phyloP scores from a whole-genome alignment of 306 rosid genomes.

The Alnus glutinosa region DNA sequence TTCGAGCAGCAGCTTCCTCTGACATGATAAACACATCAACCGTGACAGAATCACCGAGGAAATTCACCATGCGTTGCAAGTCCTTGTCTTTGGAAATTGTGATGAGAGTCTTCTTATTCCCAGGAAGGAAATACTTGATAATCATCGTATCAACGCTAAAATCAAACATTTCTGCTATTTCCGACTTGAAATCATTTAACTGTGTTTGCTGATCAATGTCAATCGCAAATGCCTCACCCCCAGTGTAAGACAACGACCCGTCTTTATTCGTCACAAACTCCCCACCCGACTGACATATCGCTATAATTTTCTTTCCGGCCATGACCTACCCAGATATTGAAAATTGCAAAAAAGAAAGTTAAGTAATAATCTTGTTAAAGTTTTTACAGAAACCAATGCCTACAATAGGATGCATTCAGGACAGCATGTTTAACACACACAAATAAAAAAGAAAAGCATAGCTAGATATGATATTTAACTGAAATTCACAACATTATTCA shows the following conservation, averaged over 20 bases:
- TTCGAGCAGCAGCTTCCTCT: constrained; percentile 70
- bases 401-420: constrained; percentile 3
- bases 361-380: neutral
- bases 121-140: constrained; percentile 91
- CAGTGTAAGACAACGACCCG: constrained; percentile 71
- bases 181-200: constrained; percentile 73
- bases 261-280: constrained; percentile 75
- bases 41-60: constrained; percentile 61
- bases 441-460: neutral
- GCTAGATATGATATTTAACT: neutral
- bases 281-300: constrained; percentile 93
- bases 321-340: constrained; percentile 44
- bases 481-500: neutral
- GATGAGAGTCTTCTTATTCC: constrained; percentile 86
- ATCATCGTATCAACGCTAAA: constrained; percentile 57
- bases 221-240: constrained; percentile 89
- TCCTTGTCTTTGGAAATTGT: constrained; percentile 91
- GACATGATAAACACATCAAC: constrained; percentile 72
- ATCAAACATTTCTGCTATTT: constrained; percentile 73
- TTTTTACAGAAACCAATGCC: neutral
- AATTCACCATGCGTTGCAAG: constrained; percentile 88
- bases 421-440: neutral
- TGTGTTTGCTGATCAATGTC: constrained; percentile 73
- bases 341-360: neutral
- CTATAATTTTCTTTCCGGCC: constrained; percentile 75